These are phyloP conservation scores for Delitschia confertaspora DNA, from an alignment of 495 filamentous ascomycete species.

Conservation along the genomic window DNA sequence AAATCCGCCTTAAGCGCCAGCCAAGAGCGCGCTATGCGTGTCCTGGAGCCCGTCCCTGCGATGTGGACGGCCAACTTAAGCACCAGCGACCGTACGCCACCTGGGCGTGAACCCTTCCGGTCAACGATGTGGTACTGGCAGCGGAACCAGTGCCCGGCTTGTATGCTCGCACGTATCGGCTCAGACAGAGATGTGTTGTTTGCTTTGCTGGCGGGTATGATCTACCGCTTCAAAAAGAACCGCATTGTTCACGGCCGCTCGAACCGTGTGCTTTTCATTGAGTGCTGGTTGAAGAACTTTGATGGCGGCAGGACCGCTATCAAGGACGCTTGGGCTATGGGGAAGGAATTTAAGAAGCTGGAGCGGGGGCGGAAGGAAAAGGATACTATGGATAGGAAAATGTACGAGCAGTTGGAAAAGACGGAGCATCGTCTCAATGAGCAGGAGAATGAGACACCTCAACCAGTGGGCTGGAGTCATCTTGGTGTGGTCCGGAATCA, in stretches of 20 bases:
- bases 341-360: slow-evolving; percentile 4
- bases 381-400: too few relatives aligned
- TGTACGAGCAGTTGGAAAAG: too few relatives aligned
- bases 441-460: too few relatives aligned
- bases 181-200: slow-evolving; percentile 4
- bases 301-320: background rate
- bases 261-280: slow-evolving; percentile 3
- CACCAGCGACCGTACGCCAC: background rate
- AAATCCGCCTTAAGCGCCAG: background rate
- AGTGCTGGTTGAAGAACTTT: slow-evolving; percentile 10
- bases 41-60: slow-evolving; percentile 11
- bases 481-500: too few relatives aligned
- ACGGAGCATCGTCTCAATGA: too few relatives aligned
- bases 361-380: slow-evolving; percentile 1
- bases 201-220: slow-evolving; percentile 12
- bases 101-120: slow-evolving; percentile 3
- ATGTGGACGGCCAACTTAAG: slow-evolving; percentile 10
- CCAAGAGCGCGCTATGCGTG: slow-evolving; percentile 3
- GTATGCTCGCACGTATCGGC: slow-evolving; percentile 15
- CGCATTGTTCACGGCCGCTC: background rate
- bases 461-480: too few relatives aligned
- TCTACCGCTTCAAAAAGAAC: background rate
- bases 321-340: slow-evolving; percentile 17
- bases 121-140: slow-evolving; percentile 9
- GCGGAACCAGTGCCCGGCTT: slow-evolving; percentile 13